A percentile compares a stretch with the other conserved stretches of the same genome.
Evolutionary conservation across 768 basidiomycete species (phyloP).

Genomic region (Boletus subparvulus): DNA sequence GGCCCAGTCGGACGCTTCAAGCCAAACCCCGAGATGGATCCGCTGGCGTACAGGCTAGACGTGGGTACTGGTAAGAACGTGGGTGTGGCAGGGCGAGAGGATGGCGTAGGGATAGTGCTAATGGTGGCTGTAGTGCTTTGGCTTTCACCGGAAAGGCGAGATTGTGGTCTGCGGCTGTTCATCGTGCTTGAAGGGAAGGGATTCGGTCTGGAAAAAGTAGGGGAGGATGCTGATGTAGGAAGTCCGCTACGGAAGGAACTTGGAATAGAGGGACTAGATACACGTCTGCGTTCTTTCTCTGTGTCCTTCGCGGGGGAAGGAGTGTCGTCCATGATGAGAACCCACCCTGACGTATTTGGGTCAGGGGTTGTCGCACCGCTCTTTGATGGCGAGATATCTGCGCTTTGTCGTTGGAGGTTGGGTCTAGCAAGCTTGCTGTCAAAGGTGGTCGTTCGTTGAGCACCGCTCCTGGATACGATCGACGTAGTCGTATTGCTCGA

Average conservation of each 20-base stretch:
- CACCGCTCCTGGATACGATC: slow-evolving; percentile 18
- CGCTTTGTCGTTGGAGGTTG: slow-evolving; percentile 42
- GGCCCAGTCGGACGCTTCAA: slow-evolving; percentile 64
- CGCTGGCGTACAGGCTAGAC: slow-evolving; percentile 45
- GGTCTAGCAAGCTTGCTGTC: slow-evolving; percentile 24
- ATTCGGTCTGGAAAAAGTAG: slow-evolving; percentile 43
- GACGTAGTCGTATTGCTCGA: slow-evolving; percentile 40
- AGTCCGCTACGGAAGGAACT: slow-evolving; percentile 49
- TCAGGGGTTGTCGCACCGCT: slow-evolving; percentile 39
- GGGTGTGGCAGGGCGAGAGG: slow-evolving; percentile 72
- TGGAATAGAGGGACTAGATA: slow-evolving; percentile 63
- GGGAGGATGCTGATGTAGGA: slow-evolving; percentile 47
- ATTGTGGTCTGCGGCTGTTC: slow-evolving; percentile 63
- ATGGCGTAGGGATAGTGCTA: slow-evolving; percentile 63
- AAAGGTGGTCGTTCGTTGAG: slow-evolving; percentile 18
- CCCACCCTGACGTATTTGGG: slow-evolving; percentile 77
- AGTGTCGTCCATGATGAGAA: slow-evolving; percentile 86
- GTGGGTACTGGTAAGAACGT: slow-evolving; percentile 75
- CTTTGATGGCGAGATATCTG: slow-evolving; percentile 45
- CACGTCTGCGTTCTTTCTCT: slow-evolving; percentile 55
- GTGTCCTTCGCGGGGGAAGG: slow-evolving; percentile 64
- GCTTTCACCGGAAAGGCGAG: slow-evolving; percentile 67
- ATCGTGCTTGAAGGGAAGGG: slow-evolving; percentile 44
- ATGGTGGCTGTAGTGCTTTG: slow-evolving; percentile 53
- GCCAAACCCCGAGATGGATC: slow-evolving; percentile 37